Conservation (phyloP, 148 eudicot genomes). For the Selenicereus undatus region DNA sequence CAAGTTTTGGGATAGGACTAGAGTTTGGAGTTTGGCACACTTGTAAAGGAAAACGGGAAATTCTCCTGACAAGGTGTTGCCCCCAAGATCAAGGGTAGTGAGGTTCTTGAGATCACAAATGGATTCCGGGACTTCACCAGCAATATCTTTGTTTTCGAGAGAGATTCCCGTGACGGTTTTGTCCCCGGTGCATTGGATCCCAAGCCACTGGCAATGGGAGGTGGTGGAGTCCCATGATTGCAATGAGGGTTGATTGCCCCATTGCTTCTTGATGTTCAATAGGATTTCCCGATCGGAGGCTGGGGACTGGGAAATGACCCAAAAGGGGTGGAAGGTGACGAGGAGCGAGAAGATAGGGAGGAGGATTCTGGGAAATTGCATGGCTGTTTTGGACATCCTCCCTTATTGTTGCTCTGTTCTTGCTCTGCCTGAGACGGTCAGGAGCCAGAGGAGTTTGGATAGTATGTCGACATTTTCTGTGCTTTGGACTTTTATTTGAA, state of each 20-base stretch:
- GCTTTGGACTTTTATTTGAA: no score
- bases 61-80: slow-evolving; percentile 39
- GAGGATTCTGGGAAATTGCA: not conserved
- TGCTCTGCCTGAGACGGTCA: not conserved
- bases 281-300: slow-evolving; percentile 40
- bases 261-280: slow-evolving; percentile 44
- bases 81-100: slow-evolving; percentile 35
- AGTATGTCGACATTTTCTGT: not conserved
- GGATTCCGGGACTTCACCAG: slow-evolving; percentile 34
- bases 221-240: slow-evolving; percentile 47
- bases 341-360: slow-evolving; percentile 22
- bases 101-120: slow-evolving; percentile 55
- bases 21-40: slow-evolving; percentile 42
- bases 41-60: slow-evolving; percentile 48
- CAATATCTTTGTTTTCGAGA: slow-evolving; percentile 22
- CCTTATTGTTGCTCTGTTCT: not conserved
- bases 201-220: slow-evolving; percentile 63
- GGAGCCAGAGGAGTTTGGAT: not conserved
- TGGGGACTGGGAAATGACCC: slow-evolving; percentile 45
- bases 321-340: slow-evolving; percentile 38
- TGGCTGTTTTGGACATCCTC: slow-evolving; percentile 30
- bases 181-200: slow-evolving; percentile 36
- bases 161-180: slow-evolving; percentile 37
- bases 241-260: slow-evolving; percentile 38
- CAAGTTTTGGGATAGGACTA: slow-evolving; percentile 51